phyloP scores from a whole-genome alignment of 2,329 filamentous ascomycete species.

The Onygenales sp. region DNA sequence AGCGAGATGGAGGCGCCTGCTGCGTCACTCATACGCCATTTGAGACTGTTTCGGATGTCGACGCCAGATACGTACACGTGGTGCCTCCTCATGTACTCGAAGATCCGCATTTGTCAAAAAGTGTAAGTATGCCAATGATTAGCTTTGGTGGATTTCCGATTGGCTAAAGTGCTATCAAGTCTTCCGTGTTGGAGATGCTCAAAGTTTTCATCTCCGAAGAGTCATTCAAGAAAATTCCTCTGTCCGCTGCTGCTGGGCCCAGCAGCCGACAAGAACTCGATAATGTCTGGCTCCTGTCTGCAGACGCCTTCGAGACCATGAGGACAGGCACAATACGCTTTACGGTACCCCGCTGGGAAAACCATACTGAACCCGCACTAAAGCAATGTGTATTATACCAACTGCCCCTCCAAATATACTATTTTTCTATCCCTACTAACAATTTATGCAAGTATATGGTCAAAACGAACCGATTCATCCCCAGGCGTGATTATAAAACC shows the following conservation, averaged over 20 bases:
- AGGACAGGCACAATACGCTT: conserved; percentile 1
- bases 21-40: conserved; percentile 6
- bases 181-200: conserved; percentile 4
- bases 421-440: neutral
- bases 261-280: neutral
- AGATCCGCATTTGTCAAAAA: conserved; percentile 6
- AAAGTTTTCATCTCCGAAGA: conserved; percentile 4
- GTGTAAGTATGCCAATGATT: conserved; percentile 2
- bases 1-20: conserved; percentile 12
- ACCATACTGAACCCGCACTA: neutral
- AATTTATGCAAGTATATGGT: neutral
- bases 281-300: conserved; percentile 8
- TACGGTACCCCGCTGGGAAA: neutral
- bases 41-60: conserved; percentile 1
- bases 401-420: neutral
- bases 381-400: conserved; percentile 1
- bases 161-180: conserved; percentile 3
- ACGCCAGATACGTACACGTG: conserved; percentile 2
- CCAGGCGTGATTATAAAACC: neutral
- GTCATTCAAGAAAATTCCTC: neutral
- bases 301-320: conserved; percentile 3
- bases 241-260: neutral
- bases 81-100: conserved; percentile 4
- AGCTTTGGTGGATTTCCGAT: neutral
- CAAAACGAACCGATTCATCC: neutral